These are phyloP conservation scores for Albizia julibrissin DNA, from an alignment of 306 rosid species.

Conservation along the genomic window DNA sequence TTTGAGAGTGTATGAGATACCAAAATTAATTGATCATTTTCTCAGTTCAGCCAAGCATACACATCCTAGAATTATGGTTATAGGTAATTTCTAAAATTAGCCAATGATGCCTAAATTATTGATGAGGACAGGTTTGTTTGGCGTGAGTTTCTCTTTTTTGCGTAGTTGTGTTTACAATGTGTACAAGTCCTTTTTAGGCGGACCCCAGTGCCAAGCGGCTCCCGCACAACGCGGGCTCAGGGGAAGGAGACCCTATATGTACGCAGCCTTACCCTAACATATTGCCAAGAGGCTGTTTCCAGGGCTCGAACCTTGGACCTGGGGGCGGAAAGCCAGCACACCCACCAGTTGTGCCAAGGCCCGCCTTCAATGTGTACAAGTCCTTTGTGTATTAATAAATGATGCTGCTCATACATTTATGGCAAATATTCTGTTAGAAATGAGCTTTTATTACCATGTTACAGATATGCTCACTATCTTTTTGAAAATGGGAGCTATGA, in stretches of 20 bases:
- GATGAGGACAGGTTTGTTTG: conserved; percentile 7
- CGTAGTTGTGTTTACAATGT: neutral
- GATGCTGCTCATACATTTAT: conserved; percentile 12
- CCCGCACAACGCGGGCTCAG: too few species aligned
- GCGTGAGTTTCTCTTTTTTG: conserved; percentile 18
- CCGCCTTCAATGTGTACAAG: neutral
- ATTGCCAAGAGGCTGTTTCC: too few species aligned
- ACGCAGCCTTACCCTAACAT: too few species aligned
- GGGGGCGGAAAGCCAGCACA: too few species aligned
- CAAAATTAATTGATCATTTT: conserved; percentile 13
- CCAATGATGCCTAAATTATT: neutral
- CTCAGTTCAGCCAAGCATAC: conserved; percentile 15
- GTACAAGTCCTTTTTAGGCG: neutral
- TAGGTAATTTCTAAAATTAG: conserved; percentile 2
- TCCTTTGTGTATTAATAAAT: conserved; percentile 22
- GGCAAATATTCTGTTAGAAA: conserved; percentile 24
- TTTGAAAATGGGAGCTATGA: conserved; percentile 94
- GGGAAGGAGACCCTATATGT: too few species aligned
- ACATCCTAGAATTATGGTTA: conserved; percentile 4
- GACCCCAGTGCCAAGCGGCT: too few species aligned
- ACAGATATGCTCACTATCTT: conserved; percentile 93
- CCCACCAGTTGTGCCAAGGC: too few species aligned
- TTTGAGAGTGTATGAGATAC: conserved; percentile 2
- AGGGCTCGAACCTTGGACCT: too few species aligned
- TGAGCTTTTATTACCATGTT: conserved; percentile 36